A percentile compares a stretch with the other conserved stretches of the same genome.
Conservation (phyloP, 768 basidiomycete species). For the Xerocomus brunneocitrinus region DNA sequence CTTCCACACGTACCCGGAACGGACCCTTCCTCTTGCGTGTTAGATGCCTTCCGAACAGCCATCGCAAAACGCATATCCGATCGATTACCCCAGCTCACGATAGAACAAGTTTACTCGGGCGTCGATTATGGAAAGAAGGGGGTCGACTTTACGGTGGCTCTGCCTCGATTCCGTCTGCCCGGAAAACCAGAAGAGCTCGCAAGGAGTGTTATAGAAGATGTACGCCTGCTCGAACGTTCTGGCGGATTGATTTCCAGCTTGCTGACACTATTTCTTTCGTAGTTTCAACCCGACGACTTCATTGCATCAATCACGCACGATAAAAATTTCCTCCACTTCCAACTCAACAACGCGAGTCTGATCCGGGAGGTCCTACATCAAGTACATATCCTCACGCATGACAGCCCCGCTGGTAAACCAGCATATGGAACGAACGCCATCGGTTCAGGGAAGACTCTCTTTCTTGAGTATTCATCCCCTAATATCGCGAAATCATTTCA, state of each 20-base stretch:
- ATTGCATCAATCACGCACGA: constrained; percentile 64
- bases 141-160: constrained; percentile 86
- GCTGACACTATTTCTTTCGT: background rate
- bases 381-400: constrained; percentile 66
- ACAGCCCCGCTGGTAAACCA: constrained; percentile 51
- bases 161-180: constrained; percentile 85
- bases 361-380: constrained; percentile 65
- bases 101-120: constrained; percentile 78
- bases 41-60: constrained; percentile 79
- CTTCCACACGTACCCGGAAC: constrained; percentile 42
- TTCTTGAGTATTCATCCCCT: constrained; percentile 93
- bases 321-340: constrained; percentile 82
- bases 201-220: constrained; percentile 65
- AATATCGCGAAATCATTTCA: constrained; percentile 99
- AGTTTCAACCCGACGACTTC: constrained; percentile 87
- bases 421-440: constrained; percentile 79
- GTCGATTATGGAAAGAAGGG: constrained; percentile 92
- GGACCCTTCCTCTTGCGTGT: constrained; percentile 60
- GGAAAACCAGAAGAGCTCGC: constrained; percentile 81
- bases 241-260: background rate
- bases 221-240: constrained; percentile 32
- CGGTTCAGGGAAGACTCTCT: constrained; percentile 75
- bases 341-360: constrained; percentile 60
- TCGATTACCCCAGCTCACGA: constrained; percentile 55
- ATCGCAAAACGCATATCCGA: constrained; percentile 71